Evolutionary conservation across 768 basidiomycete genomes (phyloP).

Genomic region (Tremella mesenterica): DNA sequence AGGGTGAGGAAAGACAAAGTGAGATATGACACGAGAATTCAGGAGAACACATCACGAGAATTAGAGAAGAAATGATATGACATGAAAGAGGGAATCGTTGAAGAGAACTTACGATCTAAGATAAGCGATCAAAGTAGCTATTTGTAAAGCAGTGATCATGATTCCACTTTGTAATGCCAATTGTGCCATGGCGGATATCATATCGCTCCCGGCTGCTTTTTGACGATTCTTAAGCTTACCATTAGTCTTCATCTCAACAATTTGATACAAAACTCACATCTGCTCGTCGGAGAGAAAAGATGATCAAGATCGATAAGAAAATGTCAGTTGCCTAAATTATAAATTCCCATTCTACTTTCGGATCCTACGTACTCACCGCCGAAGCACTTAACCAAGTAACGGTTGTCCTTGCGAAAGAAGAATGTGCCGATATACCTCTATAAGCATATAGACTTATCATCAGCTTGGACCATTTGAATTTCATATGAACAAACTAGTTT

Average conservation of each 20-base stretch:
- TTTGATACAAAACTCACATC: conserved; percentile 3
- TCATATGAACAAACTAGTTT: neutral
- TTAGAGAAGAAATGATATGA: too few relatives aligned
- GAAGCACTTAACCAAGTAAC: conserved; percentile 1
- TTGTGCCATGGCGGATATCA: conserved; percentile 5
- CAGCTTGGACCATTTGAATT: too few relatives aligned
- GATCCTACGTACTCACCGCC: neutral
- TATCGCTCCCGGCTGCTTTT: neutral
- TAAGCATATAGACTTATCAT: conserved; percentile 9
- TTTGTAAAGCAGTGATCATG: conserved; percentile 14
- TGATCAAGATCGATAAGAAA: conserved; percentile 4
- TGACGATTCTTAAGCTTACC: neutral
- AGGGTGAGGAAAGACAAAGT: too few relatives aligned
- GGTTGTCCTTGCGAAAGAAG: neutral
- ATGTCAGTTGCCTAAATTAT: conserved; percentile 12
- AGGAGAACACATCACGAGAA: too few relatives aligned
- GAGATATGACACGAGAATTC: too few relatives aligned
- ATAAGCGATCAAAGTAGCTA: conserved; percentile 11
- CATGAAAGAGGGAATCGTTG: too few relatives aligned
- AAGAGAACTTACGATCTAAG: conserved; percentile 10
- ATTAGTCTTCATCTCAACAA: too few relatives aligned
- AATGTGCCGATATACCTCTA: neutral
- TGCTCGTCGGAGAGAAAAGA: conserved; percentile 6
- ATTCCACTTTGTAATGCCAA: conserved; percentile 11
- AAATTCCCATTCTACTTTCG: neutral